Evolutionary conservation across 139 green algal species (phyloP), one percentile per base, ranked within the genome.

Genomic region (Limnomonas spitsbergensis): DNA sequence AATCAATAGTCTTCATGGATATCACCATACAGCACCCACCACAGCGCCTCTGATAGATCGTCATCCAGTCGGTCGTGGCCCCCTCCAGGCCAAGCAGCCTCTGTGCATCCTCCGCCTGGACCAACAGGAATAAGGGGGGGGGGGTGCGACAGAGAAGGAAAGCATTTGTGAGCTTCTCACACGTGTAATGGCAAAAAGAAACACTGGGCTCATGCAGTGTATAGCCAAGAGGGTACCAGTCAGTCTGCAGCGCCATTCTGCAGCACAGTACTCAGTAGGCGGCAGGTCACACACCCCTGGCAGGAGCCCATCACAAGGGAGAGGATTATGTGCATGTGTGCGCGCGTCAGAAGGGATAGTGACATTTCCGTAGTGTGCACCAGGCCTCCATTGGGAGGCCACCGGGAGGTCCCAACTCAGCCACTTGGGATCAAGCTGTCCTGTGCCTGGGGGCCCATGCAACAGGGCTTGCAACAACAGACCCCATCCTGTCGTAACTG

Each of bases 71-170:
- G 7, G 68, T 75, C 3, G 68, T 53, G 4, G 34, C 68, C 3
- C 34, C 26, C 26, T 75, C 68, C 20, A n/a, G 20, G 20, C n/a
- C 68, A 27, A 75, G 68, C 34, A 75, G 36, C 26, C 68, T 39
- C 36, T 75, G 34, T 9, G 68, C 68, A 42, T 75, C 68, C 36
- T 75, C 68, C 27, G 14, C 9, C 56, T 70, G 56, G 7, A 70
- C 20, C 14, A 14, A 61, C 47, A 70, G 9, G 42, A 9, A 27
- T 6, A 9, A 6, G 42, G 6, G 42, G 9, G 6, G 42, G 6
- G 42, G 42, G 42, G 9, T 9, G 42, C 9, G 7, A 54, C 6
- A 54, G 9, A 6, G 42, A 6, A 54, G 42, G 42, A 54, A 54
- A 54, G 42, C 42, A 27, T 54, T 9, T 54, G 42, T 6, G 42